These are phyloP conservation scores for Diversispora eburnea DNA, from an alignment of 192 early-diverging fungal genomes.

Conservation along the genomic window DNA sequence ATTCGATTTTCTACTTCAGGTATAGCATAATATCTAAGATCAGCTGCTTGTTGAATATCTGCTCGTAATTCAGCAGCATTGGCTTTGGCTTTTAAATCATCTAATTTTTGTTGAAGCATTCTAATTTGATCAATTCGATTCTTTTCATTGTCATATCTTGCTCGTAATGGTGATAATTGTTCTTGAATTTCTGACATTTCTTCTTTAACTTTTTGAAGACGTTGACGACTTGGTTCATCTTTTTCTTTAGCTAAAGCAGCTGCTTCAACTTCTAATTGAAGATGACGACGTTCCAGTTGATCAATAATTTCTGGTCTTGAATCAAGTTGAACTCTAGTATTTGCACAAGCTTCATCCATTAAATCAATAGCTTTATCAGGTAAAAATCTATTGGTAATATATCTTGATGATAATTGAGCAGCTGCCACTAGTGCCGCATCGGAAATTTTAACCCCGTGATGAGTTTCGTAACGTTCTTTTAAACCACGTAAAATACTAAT, in stretches of 20 bases:
- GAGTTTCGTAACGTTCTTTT: conserved; percentile 77
- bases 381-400: conserved; percentile 68
- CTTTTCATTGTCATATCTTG: conserved; percentile 81
- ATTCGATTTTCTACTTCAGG: conserved; percentile 84
- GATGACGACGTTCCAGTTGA: conserved; percentile 82
- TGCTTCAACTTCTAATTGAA: conserved; percentile 95
- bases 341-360: conserved; percentile 95
- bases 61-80: conserved; percentile 78
- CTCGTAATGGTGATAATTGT: conserved; percentile 83
- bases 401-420: conserved; percentile 69
- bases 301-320: conserved; percentile 96
- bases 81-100: conserved; percentile 82
- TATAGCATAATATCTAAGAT: conserved; percentile 90
- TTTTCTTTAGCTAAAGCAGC: conserved; percentile 93
- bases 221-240: conserved; percentile 71
- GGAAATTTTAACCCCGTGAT: conserved; percentile 78
- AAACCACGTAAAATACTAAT: conserved; percentile 79
- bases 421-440: conserved; percentile 75
- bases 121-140: conserved; percentile 87
- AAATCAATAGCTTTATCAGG: conserved; percentile 83
- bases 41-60: conserved; percentile 85
- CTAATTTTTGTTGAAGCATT: conserved; percentile 80
- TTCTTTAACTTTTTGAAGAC: conserved; percentile 73
- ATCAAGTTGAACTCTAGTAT: conserved; percentile 93
- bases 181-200: conserved; percentile 83